Evolutionary conservation across 106 monocot species (phyloP).

Genomic region (Iris macrosiphon): DNA sequence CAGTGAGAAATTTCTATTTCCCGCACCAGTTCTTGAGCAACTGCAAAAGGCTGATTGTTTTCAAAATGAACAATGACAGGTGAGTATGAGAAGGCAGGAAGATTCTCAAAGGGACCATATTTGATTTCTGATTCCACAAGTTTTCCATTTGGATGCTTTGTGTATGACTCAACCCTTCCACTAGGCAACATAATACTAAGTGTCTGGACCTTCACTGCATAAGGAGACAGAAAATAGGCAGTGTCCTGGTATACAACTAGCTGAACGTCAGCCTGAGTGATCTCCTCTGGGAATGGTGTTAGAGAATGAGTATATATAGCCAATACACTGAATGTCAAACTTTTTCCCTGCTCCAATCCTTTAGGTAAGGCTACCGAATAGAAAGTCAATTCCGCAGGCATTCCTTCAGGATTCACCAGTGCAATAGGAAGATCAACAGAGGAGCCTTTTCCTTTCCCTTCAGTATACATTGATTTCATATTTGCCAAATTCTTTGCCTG

Average conservation of each 20-base stretch:
- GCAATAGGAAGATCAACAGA: constrained; percentile 37
- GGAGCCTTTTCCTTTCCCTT: constrained; percentile 59
- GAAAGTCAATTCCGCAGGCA: constrained; percentile 62
- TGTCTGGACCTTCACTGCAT: constrained; percentile 71
- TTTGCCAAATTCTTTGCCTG: constrained; percentile 82
- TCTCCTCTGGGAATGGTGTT: constrained; percentile 88
- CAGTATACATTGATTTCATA: constrained; percentile 46
- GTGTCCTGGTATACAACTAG: constrained; percentile 84
- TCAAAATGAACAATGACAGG: constrained; percentile 84
- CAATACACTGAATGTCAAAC: constrained; percentile 56
- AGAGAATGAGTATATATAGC: constrained; percentile 61
- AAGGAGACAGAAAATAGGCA: constrained; percentile 82
- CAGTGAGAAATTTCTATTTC: constrained; percentile 98
- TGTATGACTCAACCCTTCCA: constrained; percentile 87
- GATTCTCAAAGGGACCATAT: constrained; percentile 86
- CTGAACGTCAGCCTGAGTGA: constrained; percentile 82
- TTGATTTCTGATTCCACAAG: constrained; percentile 68
- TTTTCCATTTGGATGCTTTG: constrained; percentile 67
- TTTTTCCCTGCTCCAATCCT: constrained; percentile 47
- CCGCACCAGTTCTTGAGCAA: constrained; percentile 62
- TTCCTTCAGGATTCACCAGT: constrained; percentile 37
- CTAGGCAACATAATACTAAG: constrained; percentile 70
- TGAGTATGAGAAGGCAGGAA: constrained; percentile 57
- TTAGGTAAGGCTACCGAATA: constrained; percentile 65
- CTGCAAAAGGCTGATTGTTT: constrained; percentile 79